Evolutionary conservation across 192 early-diverging fungal genomes (phyloP), one percentile per base, ranked within the genome.

Genomic region (Gaertneriomyces semiglobifer): DNA sequence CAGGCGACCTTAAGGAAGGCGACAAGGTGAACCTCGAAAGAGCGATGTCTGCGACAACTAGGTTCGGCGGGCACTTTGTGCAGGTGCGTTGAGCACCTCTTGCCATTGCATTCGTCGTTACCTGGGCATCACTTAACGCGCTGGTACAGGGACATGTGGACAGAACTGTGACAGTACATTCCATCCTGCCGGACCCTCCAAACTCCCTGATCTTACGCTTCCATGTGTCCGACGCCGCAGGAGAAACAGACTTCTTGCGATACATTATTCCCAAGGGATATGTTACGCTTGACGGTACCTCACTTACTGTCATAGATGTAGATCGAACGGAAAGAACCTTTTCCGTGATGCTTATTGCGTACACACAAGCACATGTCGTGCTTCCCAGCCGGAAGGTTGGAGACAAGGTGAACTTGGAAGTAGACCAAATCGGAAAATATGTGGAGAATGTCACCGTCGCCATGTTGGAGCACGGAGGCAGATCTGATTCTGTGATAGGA

Each of bases 341-440:
- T 71, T 84, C 81, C 6, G 89, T 99, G 59, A 98, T 98, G 95
- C 83, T 99, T 77, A 92, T 99, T 68, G 89, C 94, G 7, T 87
- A 99, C 73, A 96, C 94, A 3, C 95, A 94, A 77, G 64, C 69
- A 8, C 80, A 88, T 43, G 91, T 96, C 14, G 88, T 92, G 20
- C 83, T 98, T 80, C 86, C 93, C 6, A 66, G 50, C 7, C 89
- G 90, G 74, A 68, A 80, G 40, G 69, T 86, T 10, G 93, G 92
- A 2, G 84, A 85, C 56, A 74, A 74, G 59, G 91, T 98, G 59
- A 99, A 99, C 73, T 76, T 99, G 51, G 97, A 99, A 78, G 95
- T 96, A 2, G 97, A 99, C 70, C 94, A 96, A 88, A 81, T 98
- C 69, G 93, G 92, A 58, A 98, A 98, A 73, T 98, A 98, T 73